Evolutionary conservation across 257 asterid genomes (phyloP), one percentile per base, ranked within the genome.

Genomic region (Marsdenia floribunda): DNA sequence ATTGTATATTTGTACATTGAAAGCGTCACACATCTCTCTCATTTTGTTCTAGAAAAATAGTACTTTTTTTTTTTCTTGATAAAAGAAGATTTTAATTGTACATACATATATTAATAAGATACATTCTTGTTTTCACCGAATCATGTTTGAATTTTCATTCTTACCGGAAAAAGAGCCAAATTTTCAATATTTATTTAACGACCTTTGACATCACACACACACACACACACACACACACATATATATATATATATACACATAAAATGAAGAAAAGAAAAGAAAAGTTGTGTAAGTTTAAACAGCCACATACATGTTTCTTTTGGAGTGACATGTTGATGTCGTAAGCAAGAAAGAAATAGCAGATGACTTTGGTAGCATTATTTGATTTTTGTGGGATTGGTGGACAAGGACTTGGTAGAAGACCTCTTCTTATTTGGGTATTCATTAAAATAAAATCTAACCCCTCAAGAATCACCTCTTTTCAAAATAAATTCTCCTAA

Each of bases 121-220:
- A 3, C 35, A 38, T 63, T 50, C 35, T 68, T 68, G 16, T 58
- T 76, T 72, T 38, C 78, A 80, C 81, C 83, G 68, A 80, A 80
- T 78, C 75, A 8, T 47, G 38, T 49, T 52, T 59, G 68, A 80
- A 71, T 15, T 65, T 74, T 72, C 80, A 66, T 15, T 37, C 63
- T 15, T 54, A 44, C 49, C 8, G 6, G 1, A 6, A 6, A 44
- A 44, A 44, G 63, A 70, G 76, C 38, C 73, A 26, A 68, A 64
- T 42, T 66, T 67, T 73, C 77, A 72, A 76, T 76, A 55, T 65
- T 58, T 53, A 63, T 58, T 58, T 61, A 80, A 76, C 81, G 21
- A 76, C 78, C 80, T 68, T 76, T 73, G 81, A 73, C 81, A 40
- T 40, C 26, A 68, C 10, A 44, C 6, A 42, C 0, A 44, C 6